Base-by-base conservation (phyloP, 148 eudicot genomes). In the Salicornia ramosissima region DNA sequence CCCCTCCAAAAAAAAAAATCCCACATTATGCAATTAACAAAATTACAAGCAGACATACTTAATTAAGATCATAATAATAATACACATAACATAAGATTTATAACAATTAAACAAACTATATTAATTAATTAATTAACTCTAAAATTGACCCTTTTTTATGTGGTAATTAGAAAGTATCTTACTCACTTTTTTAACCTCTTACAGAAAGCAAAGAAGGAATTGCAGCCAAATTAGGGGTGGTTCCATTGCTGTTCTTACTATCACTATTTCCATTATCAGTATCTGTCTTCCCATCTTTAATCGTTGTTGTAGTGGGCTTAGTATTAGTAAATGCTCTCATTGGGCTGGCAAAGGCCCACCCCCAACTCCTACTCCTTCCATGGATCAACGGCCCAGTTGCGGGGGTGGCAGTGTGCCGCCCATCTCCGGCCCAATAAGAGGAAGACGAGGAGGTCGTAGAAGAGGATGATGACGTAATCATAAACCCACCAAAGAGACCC, bases 301-400 rank as follows among this genome's bases (percentile, higher is more conserved):
- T 64, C 5, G 59, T 19, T 10, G 65, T 63, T 19, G 61, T 36
- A 11, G 47, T 19, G 0, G 78, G 64, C 28, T 81, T 52, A 10
- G 82, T 80, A 64, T 81, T 49, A 10, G 83, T 65, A 57, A 92
- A 86, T 1, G 89, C 93, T 45, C 93, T 77, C 70, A 87, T 89
- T 15, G 97, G 97, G 62, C 94, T 92, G 0, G 96, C 88, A 26
- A 91, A 81, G 1, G 96, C 90, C 97, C 97, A 92, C 0, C 88
- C 96, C 93, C 96, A 92, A 68, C 91, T 90, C 74, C 67, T 78
- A 40, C 80, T 87, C 76, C 88, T 55, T 10, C 88, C 84, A 57
- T 83, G 90, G 7, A 71, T 75, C 6, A 80, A 33, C 34, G 74
- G 74, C 29, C 71, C 78, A 11, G 61, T 76, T 18, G 70, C 78